Percentiles rank a stretch among this genome's conserved stretches.
Conservation (phyloP, 2,329 filamentous ascomycete genomes). For the Aschersonia sp. region DNA sequence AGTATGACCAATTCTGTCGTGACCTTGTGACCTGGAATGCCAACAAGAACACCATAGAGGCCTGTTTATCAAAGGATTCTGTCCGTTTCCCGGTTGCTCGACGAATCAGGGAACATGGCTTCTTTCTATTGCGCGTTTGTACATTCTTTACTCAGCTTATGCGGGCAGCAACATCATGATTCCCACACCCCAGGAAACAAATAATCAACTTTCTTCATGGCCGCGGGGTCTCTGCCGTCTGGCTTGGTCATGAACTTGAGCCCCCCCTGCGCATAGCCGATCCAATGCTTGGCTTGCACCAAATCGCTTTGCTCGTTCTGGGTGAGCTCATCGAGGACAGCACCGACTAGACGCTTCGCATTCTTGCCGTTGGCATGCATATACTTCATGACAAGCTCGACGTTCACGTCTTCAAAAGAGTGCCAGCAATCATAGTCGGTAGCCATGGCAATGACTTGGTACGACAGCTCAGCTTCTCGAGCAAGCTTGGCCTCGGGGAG, state of each 20-base stretch:
- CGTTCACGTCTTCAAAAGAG: conserved; percentile 67
- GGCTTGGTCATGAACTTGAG: conserved; percentile 72
- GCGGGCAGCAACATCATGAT: conserved; percentile 8
- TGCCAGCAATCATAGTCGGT: conserved; percentile 99
- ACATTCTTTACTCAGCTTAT: too few species aligned
- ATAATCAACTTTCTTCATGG: conserved; percentile 67
- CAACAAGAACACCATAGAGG: too few species aligned
- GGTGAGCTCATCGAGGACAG: conserved; percentile 73
- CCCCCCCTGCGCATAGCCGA: conserved; percentile 61
- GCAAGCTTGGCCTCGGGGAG: conserved; percentile 94
- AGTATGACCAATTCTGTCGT: too few species aligned
- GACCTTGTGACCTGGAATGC: too few species aligned
- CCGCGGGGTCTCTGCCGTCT: conserved; percentile 56
- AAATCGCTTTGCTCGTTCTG: conserved; percentile 63
- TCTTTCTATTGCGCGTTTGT: too few species aligned
- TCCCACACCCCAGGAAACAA: conserved; percentile 72
- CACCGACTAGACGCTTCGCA: conserved; percentile 69
- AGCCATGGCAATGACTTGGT: conserved; percentile 98
- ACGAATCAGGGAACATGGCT: too few species aligned
- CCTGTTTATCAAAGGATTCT: too few species aligned
- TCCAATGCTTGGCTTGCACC: conserved; percentile 68
- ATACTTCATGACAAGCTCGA: conserved; percentile 92
- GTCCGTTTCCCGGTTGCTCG: too few species aligned
- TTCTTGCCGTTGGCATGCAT: conserved; percentile 91
- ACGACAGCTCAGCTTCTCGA: conserved; percentile 87